phyloP scores from a whole-genome alignment of 108 stramenopile species.

The Discostella stelligeroides region DNA sequence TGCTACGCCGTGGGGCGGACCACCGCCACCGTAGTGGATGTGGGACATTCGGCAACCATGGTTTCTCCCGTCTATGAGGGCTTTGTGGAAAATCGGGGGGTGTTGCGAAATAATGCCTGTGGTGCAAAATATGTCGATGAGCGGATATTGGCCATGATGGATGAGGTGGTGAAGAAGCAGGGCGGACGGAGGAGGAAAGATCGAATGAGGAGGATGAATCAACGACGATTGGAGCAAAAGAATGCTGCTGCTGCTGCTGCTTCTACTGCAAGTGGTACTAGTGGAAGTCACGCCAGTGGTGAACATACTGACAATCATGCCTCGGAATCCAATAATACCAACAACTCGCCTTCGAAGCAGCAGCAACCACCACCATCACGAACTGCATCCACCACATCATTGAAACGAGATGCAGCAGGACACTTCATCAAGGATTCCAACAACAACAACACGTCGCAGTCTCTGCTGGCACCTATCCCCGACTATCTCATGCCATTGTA shows the following conservation, averaged over 20 bases:
- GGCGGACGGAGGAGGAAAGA: constrained; percentile 43
- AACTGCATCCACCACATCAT: not conserved
- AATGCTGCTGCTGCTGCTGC: no score
- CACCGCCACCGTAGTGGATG: constrained; percentile 84
- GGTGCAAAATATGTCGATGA: constrained; percentile 66
- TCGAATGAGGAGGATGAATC: constrained; percentile 41
- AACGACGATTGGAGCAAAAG: constrained; percentile 6
- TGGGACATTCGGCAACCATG: constrained; percentile 75
- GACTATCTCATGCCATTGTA: constrained; percentile 70
- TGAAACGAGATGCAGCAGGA: constrained; percentile 39
- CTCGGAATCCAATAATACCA: no score
- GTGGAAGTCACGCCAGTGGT: not conserved
- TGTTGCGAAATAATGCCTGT: constrained; percentile 60
- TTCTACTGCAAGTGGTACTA: not conserved
- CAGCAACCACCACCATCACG: constrained; percentile 15
- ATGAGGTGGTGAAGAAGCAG: constrained; percentile 55
- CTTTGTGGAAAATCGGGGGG: constrained; percentile 78
- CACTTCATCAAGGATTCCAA: constrained; percentile 31
- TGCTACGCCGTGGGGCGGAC: constrained; percentile 88
- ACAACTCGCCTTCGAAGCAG: not conserved
- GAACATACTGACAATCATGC: not conserved
- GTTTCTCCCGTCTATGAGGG: constrained; percentile 89
- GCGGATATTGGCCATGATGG: constrained; percentile 64
- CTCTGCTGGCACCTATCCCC: constrained; percentile 14
- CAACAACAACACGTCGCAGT: not conserved